A percentile compares a stretch with the other conserved stretches of the same genome.
phyloP scores from a whole-genome alignment of 306 rosid genomes.

The Cicer arietinum region DNA sequence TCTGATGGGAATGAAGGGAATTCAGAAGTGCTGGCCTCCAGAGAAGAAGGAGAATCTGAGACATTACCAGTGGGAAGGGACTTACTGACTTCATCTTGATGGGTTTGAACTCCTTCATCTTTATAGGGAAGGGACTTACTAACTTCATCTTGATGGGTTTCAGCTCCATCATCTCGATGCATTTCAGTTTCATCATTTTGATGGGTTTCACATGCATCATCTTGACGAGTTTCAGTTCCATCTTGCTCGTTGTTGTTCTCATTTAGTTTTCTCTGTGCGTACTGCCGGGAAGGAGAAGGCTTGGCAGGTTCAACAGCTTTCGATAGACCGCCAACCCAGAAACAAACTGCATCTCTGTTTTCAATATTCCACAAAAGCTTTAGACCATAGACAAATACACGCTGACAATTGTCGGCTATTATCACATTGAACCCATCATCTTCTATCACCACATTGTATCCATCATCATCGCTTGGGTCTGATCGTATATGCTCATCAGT shows the following conservation, averaged over 20 bases:
- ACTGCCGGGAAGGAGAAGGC: conserved; percentile 92
- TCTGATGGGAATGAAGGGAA: conserved; percentile 50
- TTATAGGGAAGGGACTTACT: too few relatives aligned
- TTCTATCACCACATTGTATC: conserved; percentile 43
- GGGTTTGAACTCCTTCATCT: conserved; percentile 49
- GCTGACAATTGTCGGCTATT: conserved; percentile 93
- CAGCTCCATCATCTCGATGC: conserved; percentile 49
- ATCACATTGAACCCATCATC: conserved; percentile 98
- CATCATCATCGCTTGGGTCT: conserved; percentile 80
- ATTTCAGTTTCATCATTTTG: conserved; percentile 61
- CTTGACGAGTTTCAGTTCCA: conserved; percentile 57
- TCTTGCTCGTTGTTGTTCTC: conserved; percentile 61
- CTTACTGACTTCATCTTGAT: conserved; percentile 59
- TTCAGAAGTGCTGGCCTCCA: conserved; percentile 50
- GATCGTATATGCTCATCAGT: conserved; percentile 71
- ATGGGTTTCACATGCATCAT: conserved; percentile 44
- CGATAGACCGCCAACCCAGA: conserved; percentile 72
- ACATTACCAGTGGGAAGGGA: conserved; percentile 44
- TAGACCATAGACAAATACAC: conserved; percentile 87
- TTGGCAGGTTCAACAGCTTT: conserved; percentile 76
- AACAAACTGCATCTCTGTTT: conserved; percentile 88
- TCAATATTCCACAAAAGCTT: conserved; percentile 93
- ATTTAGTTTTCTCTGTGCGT: conserved; percentile 71
- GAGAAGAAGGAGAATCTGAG: conserved; percentile 48
- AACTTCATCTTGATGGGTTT: conserved; percentile 54